Percentiles rank a stretch among this genome's conserved stretches.
Conservation (phyloP, 75 land plant species). For the Pinus albicaulis region DNA sequence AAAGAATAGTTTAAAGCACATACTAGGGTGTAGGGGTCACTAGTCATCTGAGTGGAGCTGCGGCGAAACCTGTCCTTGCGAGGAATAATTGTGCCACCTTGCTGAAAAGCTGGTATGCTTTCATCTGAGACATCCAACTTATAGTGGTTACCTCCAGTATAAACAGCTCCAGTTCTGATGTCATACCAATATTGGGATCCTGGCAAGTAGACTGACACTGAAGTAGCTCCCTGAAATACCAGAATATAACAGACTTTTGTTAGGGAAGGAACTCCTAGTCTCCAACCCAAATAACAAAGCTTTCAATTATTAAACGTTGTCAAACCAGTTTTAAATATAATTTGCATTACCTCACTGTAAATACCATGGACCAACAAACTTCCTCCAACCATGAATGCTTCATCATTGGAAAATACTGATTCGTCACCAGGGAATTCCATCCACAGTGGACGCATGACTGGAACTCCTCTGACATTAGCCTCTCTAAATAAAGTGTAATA, state of each 20-base stretch:
- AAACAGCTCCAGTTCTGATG: constrained; percentile 65
- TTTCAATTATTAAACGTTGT: neutral
- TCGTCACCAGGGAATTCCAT: constrained; percentile 91
- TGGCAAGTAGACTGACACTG: constrained; percentile 90
- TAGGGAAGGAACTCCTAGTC: neutral
- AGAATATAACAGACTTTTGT: neutral
- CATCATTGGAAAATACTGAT: constrained; percentile 71
- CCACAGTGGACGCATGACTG: constrained; percentile 96
- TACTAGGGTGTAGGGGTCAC: constrained; percentile 99
- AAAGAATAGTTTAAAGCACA: neutral
- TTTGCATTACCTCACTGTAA: constrained; percentile 62
- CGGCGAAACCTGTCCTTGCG: constrained; percentile 89
- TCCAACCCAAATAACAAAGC: neutral
- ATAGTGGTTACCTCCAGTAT: constrained; percentile 65
- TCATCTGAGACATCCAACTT: constrained; percentile 78
- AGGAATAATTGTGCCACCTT: constrained; percentile 90
- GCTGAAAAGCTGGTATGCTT: constrained; percentile 82
- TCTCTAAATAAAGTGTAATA: constrained; percentile 91
- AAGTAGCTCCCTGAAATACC: constrained; percentile 58
- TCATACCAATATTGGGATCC: constrained; percentile 84
- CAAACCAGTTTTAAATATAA: neutral
- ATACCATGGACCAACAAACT: constrained; percentile 91
- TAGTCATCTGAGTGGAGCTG: constrained; percentile 85
- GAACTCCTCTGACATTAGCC: constrained; percentile 79
- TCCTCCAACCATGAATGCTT: constrained; percentile 89